A percentile compares a stretch with the other conserved stretches of the same genome.
Evolutionary conservation across 2,329 filamentous ascomycete genomes (phyloP).

Genomic region (Epichloe scottii): DNA sequence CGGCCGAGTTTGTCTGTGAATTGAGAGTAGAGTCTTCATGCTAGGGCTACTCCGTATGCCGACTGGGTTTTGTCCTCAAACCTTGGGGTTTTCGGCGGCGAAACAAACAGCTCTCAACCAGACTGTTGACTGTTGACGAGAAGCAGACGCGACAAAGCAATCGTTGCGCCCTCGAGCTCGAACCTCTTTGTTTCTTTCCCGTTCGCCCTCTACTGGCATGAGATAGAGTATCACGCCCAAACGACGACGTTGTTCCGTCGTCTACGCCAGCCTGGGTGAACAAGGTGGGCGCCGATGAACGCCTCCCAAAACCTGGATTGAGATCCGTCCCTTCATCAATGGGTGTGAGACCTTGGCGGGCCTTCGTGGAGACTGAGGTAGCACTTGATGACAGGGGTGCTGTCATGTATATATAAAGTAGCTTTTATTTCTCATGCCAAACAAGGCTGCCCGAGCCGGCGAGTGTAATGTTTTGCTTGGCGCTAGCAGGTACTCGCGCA

Average conservation of each 20-base stretch:
- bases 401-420: conserved; percentile 21
- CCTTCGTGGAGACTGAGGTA: conserved; percentile 24
- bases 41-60: not conserved
- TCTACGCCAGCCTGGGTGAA: not conserved
- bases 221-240: not conserved
- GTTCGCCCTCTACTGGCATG: not conserved
- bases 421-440: conserved; percentile 6
- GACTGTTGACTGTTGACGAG: not conserved
- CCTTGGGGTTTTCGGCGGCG: too few relatives aligned
- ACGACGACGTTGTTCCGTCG: not conserved
- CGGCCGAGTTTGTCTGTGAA: not conserved
- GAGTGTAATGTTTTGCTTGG: not conserved
- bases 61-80: not conserved
- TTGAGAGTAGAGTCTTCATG: not conserved
- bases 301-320: conserved; percentile 23
- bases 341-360: conserved; percentile 26
- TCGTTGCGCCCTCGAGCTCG: too few relatives aligned
- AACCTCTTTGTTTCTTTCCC: too few relatives aligned
- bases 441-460: not conserved
- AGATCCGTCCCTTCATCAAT: conserved; percentile 26
- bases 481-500: conserved; percentile 14
- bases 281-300: conserved; percentile 13
- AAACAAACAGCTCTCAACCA: not conserved
- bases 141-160: too few relatives aligned
- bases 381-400: conserved; percentile 19